A percentile compares a stretch with the other conserved stretches of the same genome.
Evolutionary conservation across 2,329 filamentous ascomycete species (phyloP).

Genomic region (Aspergillus luchuensis): DNA sequence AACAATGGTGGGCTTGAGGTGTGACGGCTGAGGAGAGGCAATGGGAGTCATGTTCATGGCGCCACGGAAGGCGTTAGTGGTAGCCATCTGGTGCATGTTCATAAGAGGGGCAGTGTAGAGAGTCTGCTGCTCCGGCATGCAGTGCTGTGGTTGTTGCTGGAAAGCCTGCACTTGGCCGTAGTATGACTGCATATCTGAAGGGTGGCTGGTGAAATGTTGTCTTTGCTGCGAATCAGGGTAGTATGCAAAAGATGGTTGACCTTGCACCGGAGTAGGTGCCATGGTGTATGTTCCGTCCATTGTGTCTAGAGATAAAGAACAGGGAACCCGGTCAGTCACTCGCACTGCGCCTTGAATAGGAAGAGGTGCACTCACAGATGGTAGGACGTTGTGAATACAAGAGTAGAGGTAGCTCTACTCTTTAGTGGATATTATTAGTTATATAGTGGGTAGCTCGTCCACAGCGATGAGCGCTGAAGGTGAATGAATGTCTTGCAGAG

Average conservation of each 20-base stretch:
- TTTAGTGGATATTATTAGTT: constrained; percentile 18
- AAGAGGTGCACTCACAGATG: constrained; percentile 12
- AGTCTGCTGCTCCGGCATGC: constrained; percentile 34
- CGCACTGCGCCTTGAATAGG: neutral
- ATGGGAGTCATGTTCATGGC: constrained; percentile 62
- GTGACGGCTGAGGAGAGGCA: constrained; percentile 71
- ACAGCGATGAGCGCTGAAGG: constrained; percentile 9
- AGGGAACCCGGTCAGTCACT: constrained; percentile 10
- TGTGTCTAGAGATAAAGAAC: constrained; percentile 22
- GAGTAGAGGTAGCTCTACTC: constrained; percentile 16
- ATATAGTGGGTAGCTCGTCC: constrained; percentile 15
- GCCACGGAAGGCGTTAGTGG: constrained; percentile 46
- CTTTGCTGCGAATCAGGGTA: constrained; percentile 74
- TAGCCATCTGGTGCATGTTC: constrained; percentile 49
- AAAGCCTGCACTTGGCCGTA: constrained; percentile 42
- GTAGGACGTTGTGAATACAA: constrained; percentile 6
- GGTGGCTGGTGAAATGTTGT: constrained; percentile 73
- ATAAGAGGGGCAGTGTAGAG: constrained; percentile 47
- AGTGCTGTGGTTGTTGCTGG: constrained; percentile 27
- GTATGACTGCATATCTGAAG: constrained; percentile 53
- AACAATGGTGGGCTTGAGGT: constrained; percentile 74
- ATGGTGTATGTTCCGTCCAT: constrained; percentile 68
- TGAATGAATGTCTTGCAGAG: constrained; percentile 29
- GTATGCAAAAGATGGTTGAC: constrained; percentile 80
- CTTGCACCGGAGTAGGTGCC: constrained; percentile 58